Conservation (phyloP, 2,329 filamentous ascomycete species). For the Trichoderma cornu-damae region DNA sequence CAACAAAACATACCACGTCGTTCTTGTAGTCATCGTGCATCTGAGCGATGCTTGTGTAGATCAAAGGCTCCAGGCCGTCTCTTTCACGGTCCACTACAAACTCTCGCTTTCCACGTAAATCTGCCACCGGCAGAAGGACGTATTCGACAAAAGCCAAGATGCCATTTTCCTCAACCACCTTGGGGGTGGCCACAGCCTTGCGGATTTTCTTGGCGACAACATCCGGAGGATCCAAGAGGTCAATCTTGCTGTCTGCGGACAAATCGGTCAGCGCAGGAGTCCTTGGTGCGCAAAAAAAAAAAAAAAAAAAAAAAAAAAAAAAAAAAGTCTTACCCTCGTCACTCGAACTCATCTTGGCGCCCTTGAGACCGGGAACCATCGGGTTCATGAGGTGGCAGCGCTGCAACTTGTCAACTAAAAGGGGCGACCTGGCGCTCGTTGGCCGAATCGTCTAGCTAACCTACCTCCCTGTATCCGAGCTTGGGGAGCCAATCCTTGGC, state of each 20-base stretch:
- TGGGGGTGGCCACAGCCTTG: slow-evolving; percentile 76
- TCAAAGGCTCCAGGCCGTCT: slow-evolving; percentile 64
- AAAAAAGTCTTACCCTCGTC: slow-evolving; percentile 57
- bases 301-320: too few relatives aligned
- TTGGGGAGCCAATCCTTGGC: slow-evolving; percentile 81
- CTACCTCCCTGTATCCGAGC: slow-evolving; percentile 70
- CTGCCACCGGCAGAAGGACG: slow-evolving; percentile 72
- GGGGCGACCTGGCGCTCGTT: accelerated
- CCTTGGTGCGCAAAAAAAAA: too few relatives aligned
- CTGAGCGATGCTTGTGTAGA: slow-evolving; percentile 71
- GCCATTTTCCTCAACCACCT: slow-evolving; percentile 77
- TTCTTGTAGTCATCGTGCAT: slow-evolving; percentile 75
- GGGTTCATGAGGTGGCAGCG: slow-evolving; percentile 49
- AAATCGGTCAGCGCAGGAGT: neutral
- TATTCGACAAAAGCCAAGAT: slow-evolving; percentile 81
- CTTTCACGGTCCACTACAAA: slow-evolving; percentile 65
- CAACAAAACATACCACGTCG: slow-evolving; percentile 59
- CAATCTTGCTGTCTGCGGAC: slow-evolving; percentile 72
- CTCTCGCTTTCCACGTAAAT: slow-evolving; percentile 54
- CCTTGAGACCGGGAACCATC: slow-evolving; percentile 82
- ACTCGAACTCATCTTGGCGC: slow-evolving; percentile 82
- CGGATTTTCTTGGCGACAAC: slow-evolving; percentile 74
- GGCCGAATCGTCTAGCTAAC: neutral
- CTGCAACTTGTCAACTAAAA: slow-evolving; percentile 21
- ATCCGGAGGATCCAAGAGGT: slow-evolving; percentile 77